A percentile compares a stretch with the other conserved stretches of the same genome.
These are phyloP conservation scores for Russula emetica DNA, from an alignment of 768 basidiomycete species.

Conservation along the genomic window DNA sequence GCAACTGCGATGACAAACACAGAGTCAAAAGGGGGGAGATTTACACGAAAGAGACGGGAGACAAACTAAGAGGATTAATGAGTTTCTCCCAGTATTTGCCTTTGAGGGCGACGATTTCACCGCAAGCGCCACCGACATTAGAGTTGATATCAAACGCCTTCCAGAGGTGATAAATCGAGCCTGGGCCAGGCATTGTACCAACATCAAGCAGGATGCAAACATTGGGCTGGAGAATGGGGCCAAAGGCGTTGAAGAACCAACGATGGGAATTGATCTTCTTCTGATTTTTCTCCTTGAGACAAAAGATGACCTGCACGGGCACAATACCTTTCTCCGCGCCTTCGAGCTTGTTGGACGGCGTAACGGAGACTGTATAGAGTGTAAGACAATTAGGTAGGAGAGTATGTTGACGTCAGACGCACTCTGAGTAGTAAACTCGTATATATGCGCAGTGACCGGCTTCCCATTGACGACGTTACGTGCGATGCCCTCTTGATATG, in stretches of 20 bases:
- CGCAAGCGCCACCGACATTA: conserved; percentile 88
- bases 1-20: conserved; percentile 47
- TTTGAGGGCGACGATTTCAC: conserved; percentile 92
- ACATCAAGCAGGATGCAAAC: conserved; percentile 92
- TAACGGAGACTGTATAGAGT: conserved; percentile 60
- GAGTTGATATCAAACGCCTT: conserved; percentile 92
- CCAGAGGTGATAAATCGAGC: conserved; percentile 89
- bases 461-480: conserved; percentile 81
- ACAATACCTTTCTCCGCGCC: conserved; percentile 74
- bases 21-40: neutral
- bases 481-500: conserved; percentile 90
- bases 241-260: conserved; percentile 94
- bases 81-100: conserved; percentile 76
- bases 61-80: conserved; percentile 62
- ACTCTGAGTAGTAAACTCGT: conserved; percentile 94
- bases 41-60: neutral
- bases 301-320: conserved; percentile 91
- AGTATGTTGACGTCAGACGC: conserved; percentile 30
- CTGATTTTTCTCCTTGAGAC: conserved; percentile 87
- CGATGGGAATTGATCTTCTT: conserved; percentile 95
- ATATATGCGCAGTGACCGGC: conserved; percentile 84
- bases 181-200: conserved; percentile 79
- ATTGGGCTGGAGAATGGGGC: conserved; percentile 77
- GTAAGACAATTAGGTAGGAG: neutral
- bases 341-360: conserved; percentile 76